Evolutionary conservation across 2,329 filamentous ascomycete species (phyloP), one percentile per base, ranked within the genome.

Genomic region (Akanthomyces dipterigenus): DNA sequence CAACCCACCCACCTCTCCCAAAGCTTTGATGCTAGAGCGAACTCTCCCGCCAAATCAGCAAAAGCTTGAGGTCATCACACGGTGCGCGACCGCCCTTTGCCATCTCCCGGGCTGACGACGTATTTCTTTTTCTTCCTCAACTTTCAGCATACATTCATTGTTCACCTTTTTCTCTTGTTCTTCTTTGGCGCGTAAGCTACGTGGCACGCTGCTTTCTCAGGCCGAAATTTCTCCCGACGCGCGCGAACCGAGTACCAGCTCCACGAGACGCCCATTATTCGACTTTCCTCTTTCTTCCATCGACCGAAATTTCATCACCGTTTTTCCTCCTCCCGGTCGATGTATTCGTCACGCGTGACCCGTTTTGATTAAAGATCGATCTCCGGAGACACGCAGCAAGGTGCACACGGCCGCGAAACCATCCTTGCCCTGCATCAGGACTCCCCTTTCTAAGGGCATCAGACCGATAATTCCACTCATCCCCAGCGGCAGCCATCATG

Each of bases 151-250:
- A 14, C 40, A 28, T 54, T 60, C 31, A 28, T 60, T 59, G 22
- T 34, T 34, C 34, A 28, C 50, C 28, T 16, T 51, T 51, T 51
- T 43, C n/a, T 22, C 18, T 83, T 2, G 72, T 11, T 83, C 84
- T 0, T 12, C 26, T 34, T 1, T 28, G 80, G 81, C 65, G 81
- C 81, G 80, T 83, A 68, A 70, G 79, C 75, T 22, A 16, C 43
- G 26, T 42, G 20, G 11, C 22, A 26, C 9, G 22, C n/a, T 36
- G 56, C 36, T 56, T 5, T 56, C 42, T 57, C 40, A 46, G 57
- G 57, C 45, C 57, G 57, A 54, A 60, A 54, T 54, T 54, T 51
- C 56, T 49, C 38, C 38, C 48, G 22, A 60, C 49, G 20, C 38
- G 42, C 57, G 49, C 49, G 26, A 38, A 51, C 43, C 16, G 20